phyloP scores from a whole-genome alignment of 2,329 filamentous ascomycete species.

The Pestalotiopsis sp. region DNA sequence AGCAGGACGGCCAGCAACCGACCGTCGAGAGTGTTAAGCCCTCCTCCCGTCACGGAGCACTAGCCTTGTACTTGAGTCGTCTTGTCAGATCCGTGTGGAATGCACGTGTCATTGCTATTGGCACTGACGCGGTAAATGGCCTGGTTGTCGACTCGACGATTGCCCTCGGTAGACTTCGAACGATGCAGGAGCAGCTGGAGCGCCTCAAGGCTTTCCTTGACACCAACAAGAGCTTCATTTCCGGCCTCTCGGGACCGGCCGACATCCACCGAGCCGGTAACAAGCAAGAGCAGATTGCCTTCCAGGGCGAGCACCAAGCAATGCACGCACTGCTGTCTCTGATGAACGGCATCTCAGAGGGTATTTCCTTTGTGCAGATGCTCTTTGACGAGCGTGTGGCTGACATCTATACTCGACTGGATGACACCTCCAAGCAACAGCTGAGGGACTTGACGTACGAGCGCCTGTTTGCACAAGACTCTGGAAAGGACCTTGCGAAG shows the following conservation, averaged over 20 bases:
- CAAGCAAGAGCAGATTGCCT: conserved; percentile 86
- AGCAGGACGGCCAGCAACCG: conserved; percentile 71
- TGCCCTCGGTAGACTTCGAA: conserved; percentile 66
- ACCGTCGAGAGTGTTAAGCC: conserved; percentile 82
- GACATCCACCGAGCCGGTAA: conserved; percentile 77
- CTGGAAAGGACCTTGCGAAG: conserved; percentile 88
- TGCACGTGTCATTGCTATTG: conserved; percentile 67
- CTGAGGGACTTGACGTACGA: conserved; percentile 84
- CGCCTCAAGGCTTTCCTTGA: conserved; percentile 81
- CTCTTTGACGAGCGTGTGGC: conserved; percentile 91
- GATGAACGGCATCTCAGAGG: conserved; percentile 90
- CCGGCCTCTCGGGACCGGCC: conserved; percentile 89
- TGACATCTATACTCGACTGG: conserved; percentile 80
- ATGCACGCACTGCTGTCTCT: conserved; percentile 84
- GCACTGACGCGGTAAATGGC: conserved; percentile 56
- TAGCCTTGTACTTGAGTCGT: conserved; percentile 84
- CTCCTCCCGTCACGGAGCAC: conserved; percentile 86
- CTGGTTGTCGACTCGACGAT: conserved; percentile 70
- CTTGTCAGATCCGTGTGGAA: conserved; percentile 91
- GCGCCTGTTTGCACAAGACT: conserved; percentile 76
- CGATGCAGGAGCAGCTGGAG: conserved; percentile 80
- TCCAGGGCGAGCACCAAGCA: conserved; percentile 93
- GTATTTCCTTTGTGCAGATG: conserved; percentile 93
- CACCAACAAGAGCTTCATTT: conserved; percentile 87
- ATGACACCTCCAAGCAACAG: conserved; percentile 68